phyloP scores from a whole-genome alignment of 345 rosid genomes.

The Ricinus communis region DNA sequence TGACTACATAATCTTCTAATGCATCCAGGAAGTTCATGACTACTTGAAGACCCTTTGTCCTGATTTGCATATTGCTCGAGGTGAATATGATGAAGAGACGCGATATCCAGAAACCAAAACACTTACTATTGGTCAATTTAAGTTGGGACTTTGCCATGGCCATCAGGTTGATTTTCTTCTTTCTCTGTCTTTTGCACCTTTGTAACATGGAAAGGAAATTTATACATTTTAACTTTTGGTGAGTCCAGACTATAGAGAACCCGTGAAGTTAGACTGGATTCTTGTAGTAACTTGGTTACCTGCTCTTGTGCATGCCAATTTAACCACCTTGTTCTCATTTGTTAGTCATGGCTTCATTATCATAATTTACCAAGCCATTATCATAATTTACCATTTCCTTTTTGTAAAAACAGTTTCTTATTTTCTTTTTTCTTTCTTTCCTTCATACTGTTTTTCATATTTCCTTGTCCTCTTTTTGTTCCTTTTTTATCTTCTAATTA shows the following conservation, averaged over 20 bases:
- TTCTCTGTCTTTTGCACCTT: not conserved
- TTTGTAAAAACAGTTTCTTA: not conserved
- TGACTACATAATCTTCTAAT: constrained; percentile 17
- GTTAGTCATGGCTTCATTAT: not conserved
- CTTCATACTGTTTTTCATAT: not conserved
- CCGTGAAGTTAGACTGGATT: not conserved
- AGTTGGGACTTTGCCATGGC: constrained; percentile 90
- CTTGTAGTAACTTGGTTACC: too few relatives aligned
- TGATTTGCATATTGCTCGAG: constrained; percentile 78
- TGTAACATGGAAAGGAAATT: not conserved
- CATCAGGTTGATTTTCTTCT: constrained; percentile 64
- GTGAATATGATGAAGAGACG: constrained; percentile 85
- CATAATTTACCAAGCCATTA: not conserved
- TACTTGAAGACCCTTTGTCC: constrained; percentile 90
- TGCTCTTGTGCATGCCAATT: not conserved
- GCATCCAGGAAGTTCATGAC: constrained; percentile 81
- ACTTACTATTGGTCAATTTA: constrained; percentile 90
- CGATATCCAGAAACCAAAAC: constrained; percentile 84
- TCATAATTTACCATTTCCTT: too few relatives aligned
- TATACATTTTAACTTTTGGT: not conserved
- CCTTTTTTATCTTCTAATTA: not conserved
- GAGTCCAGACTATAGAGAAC: not conserved
- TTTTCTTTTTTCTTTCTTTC: not conserved
- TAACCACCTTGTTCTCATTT: not conserved
- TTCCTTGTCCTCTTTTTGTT: too few relatives aligned